Conservation (phyloP, 2,329 filamentous ascomycete genomes). For the Nothomitra cinnamomea region DNA sequence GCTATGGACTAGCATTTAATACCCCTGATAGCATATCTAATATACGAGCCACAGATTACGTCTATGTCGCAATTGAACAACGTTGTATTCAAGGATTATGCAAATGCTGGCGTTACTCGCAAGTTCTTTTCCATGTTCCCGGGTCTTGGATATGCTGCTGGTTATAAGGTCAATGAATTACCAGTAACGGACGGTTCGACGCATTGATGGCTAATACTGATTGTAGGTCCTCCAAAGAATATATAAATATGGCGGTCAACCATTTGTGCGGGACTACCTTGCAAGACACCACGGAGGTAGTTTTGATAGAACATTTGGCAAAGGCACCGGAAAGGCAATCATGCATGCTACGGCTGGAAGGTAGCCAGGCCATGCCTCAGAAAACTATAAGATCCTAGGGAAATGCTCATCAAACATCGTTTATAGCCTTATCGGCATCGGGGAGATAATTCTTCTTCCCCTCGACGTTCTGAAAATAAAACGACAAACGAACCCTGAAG, state of each 20-base stretch:
- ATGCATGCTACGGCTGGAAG: slow-evolving; percentile 94
- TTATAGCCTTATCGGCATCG: slow-evolving; percentile 75
- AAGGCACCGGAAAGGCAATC: slow-evolving; percentile 94
- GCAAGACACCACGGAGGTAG: slow-evolving; percentile 58
- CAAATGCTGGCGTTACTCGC: slow-evolving; percentile 45
- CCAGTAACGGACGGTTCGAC: not conserved
- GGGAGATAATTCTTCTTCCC: slow-evolving; percentile 87
- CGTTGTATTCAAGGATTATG: slow-evolving; percentile 88
- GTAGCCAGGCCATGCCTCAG: slow-evolving; percentile 25
- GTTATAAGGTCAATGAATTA: slow-evolving; percentile 62
- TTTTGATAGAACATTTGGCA: slow-evolving; percentile 83
- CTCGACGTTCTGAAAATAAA: slow-evolving; percentile 99
- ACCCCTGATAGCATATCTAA: not conserved
- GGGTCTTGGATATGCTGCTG: slow-evolving; percentile 88
- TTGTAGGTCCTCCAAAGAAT: slow-evolving; percentile 69
- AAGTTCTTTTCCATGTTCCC: slow-evolving; percentile 97
- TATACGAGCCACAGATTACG: slow-evolving; percentile 29
- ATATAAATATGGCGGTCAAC: slow-evolving; percentile 98
- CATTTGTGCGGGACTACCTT: slow-evolving; percentile 82
- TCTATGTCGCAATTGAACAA: slow-evolving; percentile 54
- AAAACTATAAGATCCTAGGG: not conserved
- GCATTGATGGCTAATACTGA: slow-evolving; percentile 5
- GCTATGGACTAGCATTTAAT: not conserved
- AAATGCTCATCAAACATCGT: slow-evolving; percentile 8
- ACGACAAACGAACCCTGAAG: slow-evolving; percentile 96